Conservation (phyloP, 441 rosid species). For the Geranium incanum region DNA sequence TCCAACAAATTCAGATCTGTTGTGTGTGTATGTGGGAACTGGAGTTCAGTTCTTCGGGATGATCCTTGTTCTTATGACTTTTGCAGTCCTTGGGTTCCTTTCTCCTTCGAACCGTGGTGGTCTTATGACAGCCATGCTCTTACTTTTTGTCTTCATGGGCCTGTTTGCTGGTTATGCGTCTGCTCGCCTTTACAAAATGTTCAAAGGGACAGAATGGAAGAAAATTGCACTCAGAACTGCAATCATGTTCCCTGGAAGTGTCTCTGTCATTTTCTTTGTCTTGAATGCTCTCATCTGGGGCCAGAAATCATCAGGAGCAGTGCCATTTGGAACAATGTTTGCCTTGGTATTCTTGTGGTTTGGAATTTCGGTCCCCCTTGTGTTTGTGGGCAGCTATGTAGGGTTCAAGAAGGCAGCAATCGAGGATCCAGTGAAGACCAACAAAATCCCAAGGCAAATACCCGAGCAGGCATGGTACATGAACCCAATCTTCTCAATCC, state of each 20-base stretch:
- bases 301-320: conserved; percentile 22
- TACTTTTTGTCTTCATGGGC: conserved; percentile 23
- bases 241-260: conserved; percentile 21
- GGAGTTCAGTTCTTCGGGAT: conserved; percentile 23
- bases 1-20: conserved; percentile 18
- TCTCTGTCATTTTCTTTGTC: conserved; percentile 18
- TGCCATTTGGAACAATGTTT: conserved; percentile 24
- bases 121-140: conserved; percentile 23
- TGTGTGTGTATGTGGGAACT: conserved; percentile 20
- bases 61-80: conserved; percentile 21
- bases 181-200: conserved; percentile 23
- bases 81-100: conserved; percentile 23
- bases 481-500: conserved; percentile 18
- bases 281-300: conserved; percentile 23
- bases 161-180: conserved; percentile 22
- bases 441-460: conserved; percentile 16
- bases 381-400: conserved; percentile 17
- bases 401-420: conserved; percentile 19
- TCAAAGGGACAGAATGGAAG: conserved; percentile 25
- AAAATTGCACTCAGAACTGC: conserved; percentile 22
- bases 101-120: conserved; percentile 25
- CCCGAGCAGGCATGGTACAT: conserved; percentile 22
- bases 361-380: conserved; percentile 21
- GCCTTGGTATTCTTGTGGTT: conserved; percentile 21
- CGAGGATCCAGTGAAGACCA: conserved; percentile 18